These are phyloP conservation scores for Colletotrichum acutatum DNA, from an alignment of 2,329 filamentous ascomycete genomes.

Conservation along the genomic window DNA sequence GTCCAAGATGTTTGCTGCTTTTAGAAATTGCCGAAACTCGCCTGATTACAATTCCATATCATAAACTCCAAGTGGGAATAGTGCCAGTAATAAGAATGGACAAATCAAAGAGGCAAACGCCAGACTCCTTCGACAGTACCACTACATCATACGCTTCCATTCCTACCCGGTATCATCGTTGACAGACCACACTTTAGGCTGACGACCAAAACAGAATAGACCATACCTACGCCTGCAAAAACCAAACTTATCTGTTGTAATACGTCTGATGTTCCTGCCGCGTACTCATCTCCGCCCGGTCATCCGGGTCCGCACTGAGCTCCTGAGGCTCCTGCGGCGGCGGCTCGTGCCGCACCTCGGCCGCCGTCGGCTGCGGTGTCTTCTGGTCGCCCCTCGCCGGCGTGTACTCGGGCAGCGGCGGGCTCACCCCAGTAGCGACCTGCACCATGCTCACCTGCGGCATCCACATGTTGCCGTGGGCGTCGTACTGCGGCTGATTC, in stretches of 20 bases:
- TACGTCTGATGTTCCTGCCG: slow-evolving; percentile 27
- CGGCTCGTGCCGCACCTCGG: slow-evolving; percentile 2
- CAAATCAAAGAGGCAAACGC: background rate
- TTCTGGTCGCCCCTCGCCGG: slow-evolving; percentile 19
- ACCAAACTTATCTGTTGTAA: slow-evolving; percentile 21
- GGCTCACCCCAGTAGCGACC: slow-evolving; percentile 27
- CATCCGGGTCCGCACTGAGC: slow-evolving; percentile 20
- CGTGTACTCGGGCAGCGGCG: slow-evolving; percentile 28
- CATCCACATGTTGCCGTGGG: slow-evolving; percentile 46
- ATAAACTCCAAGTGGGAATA: background rate
- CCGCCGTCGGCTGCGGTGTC: background rate
- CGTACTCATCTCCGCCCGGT: background rate
- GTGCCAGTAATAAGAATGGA: background rate
- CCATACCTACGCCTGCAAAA: background rate
- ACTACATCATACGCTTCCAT: background rate
- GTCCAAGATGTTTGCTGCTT: background rate
- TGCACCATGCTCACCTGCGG: slow-evolving; percentile 47
- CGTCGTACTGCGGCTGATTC: slow-evolving; percentile 43
- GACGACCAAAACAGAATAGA: background rate
- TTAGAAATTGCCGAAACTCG: background rate
- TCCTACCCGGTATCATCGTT: background rate
- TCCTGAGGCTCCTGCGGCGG: slow-evolving; percentile 29
- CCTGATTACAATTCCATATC: background rate
- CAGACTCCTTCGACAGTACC: background rate
- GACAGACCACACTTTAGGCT: background rate